Evolutionary conservation across 371 early-diverging fungal species (phyloP), one percentile per base, ranked within the genome.

Genomic region (Apophysomyces variabilis): DNA sequence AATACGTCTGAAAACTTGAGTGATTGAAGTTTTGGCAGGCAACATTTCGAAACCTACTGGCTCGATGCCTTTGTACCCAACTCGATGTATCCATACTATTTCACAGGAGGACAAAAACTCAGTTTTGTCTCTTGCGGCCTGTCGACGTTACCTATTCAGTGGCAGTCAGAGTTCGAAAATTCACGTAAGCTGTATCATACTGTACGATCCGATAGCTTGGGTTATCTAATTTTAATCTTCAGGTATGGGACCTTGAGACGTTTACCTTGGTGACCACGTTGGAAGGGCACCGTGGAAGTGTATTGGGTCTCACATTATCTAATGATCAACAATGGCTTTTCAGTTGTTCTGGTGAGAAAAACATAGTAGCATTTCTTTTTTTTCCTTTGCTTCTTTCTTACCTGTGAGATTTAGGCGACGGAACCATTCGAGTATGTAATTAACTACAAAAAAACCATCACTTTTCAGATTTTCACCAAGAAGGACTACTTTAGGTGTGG

Each of bases 231-330:
- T 26, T 26, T 26, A 26, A 43, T 32, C 26, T 38, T 13, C 67
- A 90, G 90, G 92, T 91, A 9, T 93, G 94, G 94, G 82, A 86
- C 65, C 75, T 87, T 13, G 79, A 80, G 50, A 89, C 87, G 3
- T 93, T 85, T 67, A 83, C 84, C 14, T 80, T 88, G 16, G 77
- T 81, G 7, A 80, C 77, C 1, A 78, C 80, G 16, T 80, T 92
- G 12, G 73, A 77, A 58, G 94, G 90, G 0, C 94, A 93, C 64
- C 71, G 81, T 5, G 90, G 91, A 16, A 87, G 89, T 46, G 88
- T 93, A 36, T 79, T 91, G 39, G 80, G 87, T 1, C 67, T 93
- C 57, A 80, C 80, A 7, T 61, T 93, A 13, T 87, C 88, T 7
- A 69, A 66, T 1, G 85, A 81, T 57, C 78, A 83, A 57, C 72